Evolutionary conservation across 306 rosid genomes (phyloP), one percentile per base, ranked within the genome.

Genomic region (Gynostemma pentaphyllum): DNA sequence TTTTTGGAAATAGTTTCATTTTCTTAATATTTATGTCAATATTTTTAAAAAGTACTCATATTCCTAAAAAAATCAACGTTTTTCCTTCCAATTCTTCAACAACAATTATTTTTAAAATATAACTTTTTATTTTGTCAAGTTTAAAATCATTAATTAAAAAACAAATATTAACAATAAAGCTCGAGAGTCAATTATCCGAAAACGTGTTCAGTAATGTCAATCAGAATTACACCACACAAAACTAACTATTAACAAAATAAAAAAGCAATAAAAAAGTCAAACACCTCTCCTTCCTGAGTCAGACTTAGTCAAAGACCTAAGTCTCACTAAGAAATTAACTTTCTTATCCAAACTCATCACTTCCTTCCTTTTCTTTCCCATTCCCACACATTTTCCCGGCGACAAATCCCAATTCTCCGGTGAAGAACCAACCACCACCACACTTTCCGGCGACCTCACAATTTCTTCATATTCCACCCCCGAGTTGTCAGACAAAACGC

Each of bases 301-400:
- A 70, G 95, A 86, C 70, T 85, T 89, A 53, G 97, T 89, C 79
- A 89, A 80, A 74, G 97, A 89, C 59, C 79, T 78, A 13, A 86
- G 82, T 70, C 97, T 82, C 16, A 82, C 97, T 2, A 89, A 80
- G 66, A 89, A 82, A 62, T 86, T 89, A 42, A 71, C 78, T 70
- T 82, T 89, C 63, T 82, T 81, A 4, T 83, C 95, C 56, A 74
- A 26, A 1, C 51, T 29, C 1, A 76, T 16, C 48, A 66, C 80
- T 0, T 77, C 87, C 67, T 77, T 83, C 59, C 81, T 80, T 81
- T 77, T 89, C 77, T 66, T 79, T 28, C 74, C 80, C 19, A 16
- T 79, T 28, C 74, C 80, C 19, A 16, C 52, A 27, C 39, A 40
- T 5, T 55, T 76, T 60, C 81, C 69, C 26, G 71, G 70, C 1